Percentiles rank a stretch among this genome's conserved stretches.
These are phyloP conservation scores for Lathyrus sativus DNA, from an alignment of 306 rosid genomes.

Conservation along the genomic window DNA sequence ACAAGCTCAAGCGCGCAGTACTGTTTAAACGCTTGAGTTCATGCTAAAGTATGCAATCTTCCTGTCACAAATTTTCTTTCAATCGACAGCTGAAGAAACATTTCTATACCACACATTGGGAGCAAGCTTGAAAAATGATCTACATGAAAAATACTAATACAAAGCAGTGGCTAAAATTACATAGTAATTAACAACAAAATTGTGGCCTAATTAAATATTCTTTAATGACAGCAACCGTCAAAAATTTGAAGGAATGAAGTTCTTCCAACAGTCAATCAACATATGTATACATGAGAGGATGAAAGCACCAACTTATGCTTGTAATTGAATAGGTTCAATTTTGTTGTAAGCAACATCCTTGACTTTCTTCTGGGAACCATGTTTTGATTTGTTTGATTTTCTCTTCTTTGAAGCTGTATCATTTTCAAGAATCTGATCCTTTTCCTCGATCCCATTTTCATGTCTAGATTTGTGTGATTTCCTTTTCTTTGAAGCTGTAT, in stretches of 20 bases:
- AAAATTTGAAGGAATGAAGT: constrained; percentile 25
- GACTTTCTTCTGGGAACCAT: constrained; percentile 57
- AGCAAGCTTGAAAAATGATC: constrained; percentile 12
- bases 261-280: constrained; percentile 27
- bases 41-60: constrained; percentile 8
- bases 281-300: constrained; percentile 14
- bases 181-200: constrained; percentile 16
- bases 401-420: constrained; percentile 59
- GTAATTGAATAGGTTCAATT: constrained; percentile 48
- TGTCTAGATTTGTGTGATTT: constrained; percentile 63
- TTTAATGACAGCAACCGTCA: constrained; percentile 20
- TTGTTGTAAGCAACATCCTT: constrained; percentile 59
- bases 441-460: constrained; percentile 40
- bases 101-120: constrained; percentile 18
- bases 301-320: constrained; percentile 40
- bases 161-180: constrained; percentile 28
- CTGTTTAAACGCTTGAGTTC: not conserved
- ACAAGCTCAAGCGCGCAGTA: no score
- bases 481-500: constrained; percentile 60
- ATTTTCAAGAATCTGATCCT: constrained; percentile 40
- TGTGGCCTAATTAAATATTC: constrained; percentile 1
- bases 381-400: constrained; percentile 74
- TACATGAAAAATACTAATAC: constrained; percentile 28
- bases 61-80: not conserved
- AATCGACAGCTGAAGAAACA: constrained; percentile 10